Base-by-base conservation (phyloP, 352 stramenopile species). In the Thraustochytrium sp. region DNA sequence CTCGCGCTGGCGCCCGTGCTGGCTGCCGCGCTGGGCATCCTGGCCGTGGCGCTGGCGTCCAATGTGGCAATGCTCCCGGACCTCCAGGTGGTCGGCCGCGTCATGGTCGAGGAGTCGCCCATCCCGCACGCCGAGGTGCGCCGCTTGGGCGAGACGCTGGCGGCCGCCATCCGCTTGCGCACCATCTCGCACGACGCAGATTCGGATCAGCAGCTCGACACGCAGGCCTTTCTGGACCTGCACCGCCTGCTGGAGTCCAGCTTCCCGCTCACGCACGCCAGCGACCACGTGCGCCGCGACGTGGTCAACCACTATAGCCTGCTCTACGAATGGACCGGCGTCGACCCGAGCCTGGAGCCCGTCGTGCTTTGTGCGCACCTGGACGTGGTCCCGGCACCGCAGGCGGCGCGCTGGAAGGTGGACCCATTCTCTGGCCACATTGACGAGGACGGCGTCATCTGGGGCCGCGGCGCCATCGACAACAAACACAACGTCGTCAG, bases 401-500 rank as follows among this genome's bases (percentile, higher is more conserved):
- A 85, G 18, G 54, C 36, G 29, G 73, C 42, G 26, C 51, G 64
- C 18, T 87, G 84, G 84, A 18, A 82, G 5, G 9, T 87, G 3
- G 11, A 13, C 16, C 84, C 84, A 36, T 87, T 87, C 23, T 38
- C 5, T 11, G 84, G 84, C 1, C 36, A 84, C 36, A 82, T 87
- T 86, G 72, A 80, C 37, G 61, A 78, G 18, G 85, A 87, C 34
- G 84, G 63, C 8, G 63, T 76, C 40, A 37, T 87, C 0, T 87
- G 85, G 76, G 84, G 84, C 23, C 48, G 84, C 26, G 84, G 84
- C 23, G 73, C 84, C 3, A 87, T 87, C 44, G 84, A 87, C 40
- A 84, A 87, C 40, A 87, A 87, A 46, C 84, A 87, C 84, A 88
- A 86, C 46, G 75, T 87, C 5, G 23, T 87, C 16, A 78, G 31